These are phyloP conservation scores for Urochloa ruziziensis DNA, from an alignment of 176 grass and related monocot species.

Conservation along the genomic window DNA sequence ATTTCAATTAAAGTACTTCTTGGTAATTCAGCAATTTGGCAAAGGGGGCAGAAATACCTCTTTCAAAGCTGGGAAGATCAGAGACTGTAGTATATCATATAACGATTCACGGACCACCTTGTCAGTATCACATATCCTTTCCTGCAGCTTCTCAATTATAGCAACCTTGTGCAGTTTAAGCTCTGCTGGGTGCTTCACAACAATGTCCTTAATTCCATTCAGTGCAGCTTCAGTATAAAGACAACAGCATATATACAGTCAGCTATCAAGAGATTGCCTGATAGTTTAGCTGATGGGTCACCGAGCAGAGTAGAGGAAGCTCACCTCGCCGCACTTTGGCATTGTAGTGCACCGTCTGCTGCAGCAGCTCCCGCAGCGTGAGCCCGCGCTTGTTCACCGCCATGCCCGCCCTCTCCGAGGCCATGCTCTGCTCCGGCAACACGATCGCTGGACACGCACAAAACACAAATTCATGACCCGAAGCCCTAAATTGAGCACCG, in stretches of 20 bases:
- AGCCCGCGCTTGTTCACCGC: constrained; percentile 80
- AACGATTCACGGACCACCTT: constrained; percentile 72
- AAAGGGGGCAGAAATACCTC: constrained; percentile 47
- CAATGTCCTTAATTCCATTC: constrained; percentile 69
- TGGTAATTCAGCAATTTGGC: background rate
- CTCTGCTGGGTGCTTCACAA: constrained; percentile 71
- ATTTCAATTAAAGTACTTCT: background rate
- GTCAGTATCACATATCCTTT: constrained; percentile 60
- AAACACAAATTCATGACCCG: background rate
- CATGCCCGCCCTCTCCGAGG: constrained; percentile 69
- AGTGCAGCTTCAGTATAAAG: constrained; percentile 60
- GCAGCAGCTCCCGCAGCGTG: constrained; percentile 69
- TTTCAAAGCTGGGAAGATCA: constrained; percentile 77
- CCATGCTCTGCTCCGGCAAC: constrained; percentile 85
- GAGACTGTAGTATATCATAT: constrained; percentile 61
- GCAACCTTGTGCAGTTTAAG: constrained; percentile 76
- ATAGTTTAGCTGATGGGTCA: background rate
- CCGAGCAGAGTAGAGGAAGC: background rate
- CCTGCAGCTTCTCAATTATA: constrained; percentile 81
- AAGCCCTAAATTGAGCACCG: background rate
- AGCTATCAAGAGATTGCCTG: background rate
- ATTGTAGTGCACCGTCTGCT: constrained; percentile 61
- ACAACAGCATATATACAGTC: background rate
- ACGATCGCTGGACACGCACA: constrained; percentile 39
- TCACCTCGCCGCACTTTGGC: constrained; percentile 55